phyloP scores from a whole-genome alignment of 2,329 filamentous ascomycete genomes.

The Aphanocladium album region DNA sequence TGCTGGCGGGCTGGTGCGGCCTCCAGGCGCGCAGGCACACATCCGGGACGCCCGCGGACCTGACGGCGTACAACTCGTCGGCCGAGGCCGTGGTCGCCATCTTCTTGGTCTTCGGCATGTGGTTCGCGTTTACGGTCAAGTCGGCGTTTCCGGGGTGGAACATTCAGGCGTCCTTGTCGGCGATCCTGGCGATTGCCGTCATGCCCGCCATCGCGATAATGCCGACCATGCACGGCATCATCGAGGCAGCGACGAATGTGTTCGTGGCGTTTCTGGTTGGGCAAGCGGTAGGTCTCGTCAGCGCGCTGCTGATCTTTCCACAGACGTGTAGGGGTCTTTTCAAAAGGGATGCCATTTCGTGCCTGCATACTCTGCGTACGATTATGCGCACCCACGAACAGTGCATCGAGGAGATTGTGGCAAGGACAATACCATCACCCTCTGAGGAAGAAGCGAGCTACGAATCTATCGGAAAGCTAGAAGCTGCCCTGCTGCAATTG shows the following conservation, averaged over 20 bases:
- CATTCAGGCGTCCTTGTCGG: not conserved
- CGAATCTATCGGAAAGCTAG: not conserved
- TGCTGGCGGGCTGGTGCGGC: slow-evolving; percentile 11
- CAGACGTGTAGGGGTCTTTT: slow-evolving; percentile 8
- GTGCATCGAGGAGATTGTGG: slow-evolving; percentile 1
- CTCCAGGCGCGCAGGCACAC: slow-evolving; percentile 7
- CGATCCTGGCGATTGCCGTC: slow-evolving; percentile 2
- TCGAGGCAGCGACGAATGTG: not conserved
- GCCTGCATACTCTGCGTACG: not conserved
- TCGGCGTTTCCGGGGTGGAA: slow-evolving; percentile 7
- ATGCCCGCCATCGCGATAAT: not conserved
- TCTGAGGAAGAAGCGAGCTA: not conserved
- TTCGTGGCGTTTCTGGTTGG: slow-evolving; percentile 1
- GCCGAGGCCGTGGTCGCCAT: slow-evolving; percentile 9
- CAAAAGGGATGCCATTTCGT: not conserved
- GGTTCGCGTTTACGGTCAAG: slow-evolving; percentile 8
- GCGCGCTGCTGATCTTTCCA: slow-evolving; percentile 4
- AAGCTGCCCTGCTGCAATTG: not conserved
- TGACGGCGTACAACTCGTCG: slow-evolving; percentile 3
- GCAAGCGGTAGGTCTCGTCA: not conserved
- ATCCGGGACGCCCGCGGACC: not conserved
- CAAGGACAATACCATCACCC: not conserved
- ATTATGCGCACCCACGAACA: not conserved
- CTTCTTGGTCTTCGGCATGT: not conserved
- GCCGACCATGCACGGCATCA: not conserved